Conservation (phyloP, 768 basidiomycete species). For the Pulveroboletus sp. region DNA sequence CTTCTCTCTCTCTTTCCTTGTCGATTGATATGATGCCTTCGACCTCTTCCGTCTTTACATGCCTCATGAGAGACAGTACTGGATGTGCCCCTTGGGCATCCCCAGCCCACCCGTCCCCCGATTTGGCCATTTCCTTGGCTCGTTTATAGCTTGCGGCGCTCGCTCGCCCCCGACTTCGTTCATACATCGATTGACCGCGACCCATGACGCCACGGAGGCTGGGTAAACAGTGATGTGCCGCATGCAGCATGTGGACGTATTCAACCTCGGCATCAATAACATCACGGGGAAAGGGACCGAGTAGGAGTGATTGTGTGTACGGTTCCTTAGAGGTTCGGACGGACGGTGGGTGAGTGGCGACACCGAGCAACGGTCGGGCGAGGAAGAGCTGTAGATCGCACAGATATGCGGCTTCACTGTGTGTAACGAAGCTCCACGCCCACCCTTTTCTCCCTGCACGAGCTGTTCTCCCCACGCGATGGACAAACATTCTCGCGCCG, state of each 20-base stretch:
- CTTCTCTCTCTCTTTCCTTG: constrained; percentile 34
- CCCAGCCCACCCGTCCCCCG: constrained; percentile 62
- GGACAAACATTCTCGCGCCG: constrained; percentile 88
- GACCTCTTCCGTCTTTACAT: constrained; percentile 34
- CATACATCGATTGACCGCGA: constrained; percentile 90
- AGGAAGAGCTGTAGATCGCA: constrained; percentile 93
- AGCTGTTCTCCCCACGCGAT: constrained; percentile 95
- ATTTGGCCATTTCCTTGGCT: constrained; percentile 80
- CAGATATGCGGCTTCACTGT: constrained; percentile 82
- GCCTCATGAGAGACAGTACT: constrained; percentile 43
- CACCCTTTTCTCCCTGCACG: constrained; percentile 92
- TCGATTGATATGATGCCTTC: constrained; percentile 10
- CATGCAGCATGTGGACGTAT: constrained; percentile 63
- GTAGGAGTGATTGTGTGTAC: constrained; percentile 68
- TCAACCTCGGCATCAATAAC: constrained; percentile 81
- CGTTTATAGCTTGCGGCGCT: constrained; percentile 80
- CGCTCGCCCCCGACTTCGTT: constrained; percentile 89
- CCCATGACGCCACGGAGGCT: constrained; percentile 76
- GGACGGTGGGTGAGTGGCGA: constrained; percentile 28
- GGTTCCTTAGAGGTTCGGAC: constrained; percentile 48
- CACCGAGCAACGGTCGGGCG: constrained; percentile 63
- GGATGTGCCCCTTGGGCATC: constrained; percentile 64
- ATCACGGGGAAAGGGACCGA: constrained; percentile 81
- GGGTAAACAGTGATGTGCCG: constrained; percentile 57
- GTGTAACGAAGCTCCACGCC: constrained; percentile 93